Base-by-base conservation (phyloP, 2,329 filamentous ascomycete species). In the Byssochlamys sp. region DNA sequence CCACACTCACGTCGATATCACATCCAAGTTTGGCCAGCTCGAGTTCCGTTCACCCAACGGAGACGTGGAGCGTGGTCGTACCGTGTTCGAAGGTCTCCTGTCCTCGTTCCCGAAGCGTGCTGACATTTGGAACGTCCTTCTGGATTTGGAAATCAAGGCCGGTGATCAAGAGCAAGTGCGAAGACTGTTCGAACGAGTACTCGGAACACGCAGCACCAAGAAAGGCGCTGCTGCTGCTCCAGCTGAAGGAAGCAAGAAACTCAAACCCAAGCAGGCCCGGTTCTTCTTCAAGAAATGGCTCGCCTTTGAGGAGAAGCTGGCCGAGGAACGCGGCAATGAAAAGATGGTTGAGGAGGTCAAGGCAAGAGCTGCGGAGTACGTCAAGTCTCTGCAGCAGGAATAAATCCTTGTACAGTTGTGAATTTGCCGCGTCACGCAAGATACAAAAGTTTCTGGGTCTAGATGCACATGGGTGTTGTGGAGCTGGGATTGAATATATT, bases 271-370 rank as follows among this genome's bases (percentile, higher is more conserved):
- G 70, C 84, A 91, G 69, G 91, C 91, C 14, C 86, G 87, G 76
- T 87, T 85, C 69, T 89, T 95, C 79, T 99, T 97, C 76, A 90
- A 90, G 77, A 83, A 89, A 65, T 99, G 94, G 94, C 83, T 88
- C 58, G 84, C 88, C 64, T 97, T 90, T 83, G 94, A 99, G 78
- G 85, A 87, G 75, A 82, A 81, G 71, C 76, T 73, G 26, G 70
- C 65, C 31, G 64, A 63, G 14, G 70, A 71, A 52, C 66, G 83
- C 58, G 90, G 89, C 1, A 84, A 86, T 68, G 77, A 80, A 61
- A 89, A 89, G 78, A 83, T 81, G 64, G 79, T 84, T 53, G 87
- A 90, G 69, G 82, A 80, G 64, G 89, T 91, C 52, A 85, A 84
- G 69, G 85, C 82, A 19, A 80, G 84, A 71, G 89, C 89, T 55